Evolutionary conservation across 352 stramenopile genomes (phyloP), one percentile per base, ranked within the genome.

Genomic region (Phytopythium montanum): DNA sequence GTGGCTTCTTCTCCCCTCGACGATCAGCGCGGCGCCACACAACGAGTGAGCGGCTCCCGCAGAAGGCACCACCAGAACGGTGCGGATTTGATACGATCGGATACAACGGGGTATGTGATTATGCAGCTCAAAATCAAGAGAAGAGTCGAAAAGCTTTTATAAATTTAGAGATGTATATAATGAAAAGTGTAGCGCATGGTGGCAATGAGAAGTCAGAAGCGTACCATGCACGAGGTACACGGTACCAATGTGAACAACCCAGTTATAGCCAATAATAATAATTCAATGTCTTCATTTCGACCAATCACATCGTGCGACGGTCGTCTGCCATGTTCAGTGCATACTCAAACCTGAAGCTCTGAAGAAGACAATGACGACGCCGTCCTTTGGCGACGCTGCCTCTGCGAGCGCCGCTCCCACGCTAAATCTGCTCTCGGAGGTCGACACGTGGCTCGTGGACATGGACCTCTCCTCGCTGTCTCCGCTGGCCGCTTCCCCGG

Each of bases 21-120:
- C 14, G 14, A 21, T 21, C n/a, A 21, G 42, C 25, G 31, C 56
- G 65, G 38, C 64, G 55, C 61, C 71, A 54, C 66, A 52, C 66
- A 62, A 16, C 26, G 50, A 2, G 23, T 4, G 21, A 56, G 14
- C 51, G 66, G 64, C 64, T 66, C 64, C 60, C 64, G 2, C 42
- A 10, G 12, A 12, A 26, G 21, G 21, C 42, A 49, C 42, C 42
- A 49, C 42, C 42, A 49, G 42, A 49, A 49, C 42, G 42, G 12
- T 7, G 21, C 21, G 0, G 5, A 8, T 1, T 21, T 10, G 13
- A n/a, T 4, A 19, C 0, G 36, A 42, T 42, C 36, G 36, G 36
- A 5, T 42, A n/a, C 10, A 29, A 19, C 9, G 3, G 7, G 21
- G 9, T 16, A 49, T 49, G 0, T 49, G 8, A 1, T 29, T 7